Evolutionary conservation across 192 early-diverging fungal species (phyloP), one percentile per base, ranked within the genome.

Genomic region (Entomortierella chlamydospora): DNA sequence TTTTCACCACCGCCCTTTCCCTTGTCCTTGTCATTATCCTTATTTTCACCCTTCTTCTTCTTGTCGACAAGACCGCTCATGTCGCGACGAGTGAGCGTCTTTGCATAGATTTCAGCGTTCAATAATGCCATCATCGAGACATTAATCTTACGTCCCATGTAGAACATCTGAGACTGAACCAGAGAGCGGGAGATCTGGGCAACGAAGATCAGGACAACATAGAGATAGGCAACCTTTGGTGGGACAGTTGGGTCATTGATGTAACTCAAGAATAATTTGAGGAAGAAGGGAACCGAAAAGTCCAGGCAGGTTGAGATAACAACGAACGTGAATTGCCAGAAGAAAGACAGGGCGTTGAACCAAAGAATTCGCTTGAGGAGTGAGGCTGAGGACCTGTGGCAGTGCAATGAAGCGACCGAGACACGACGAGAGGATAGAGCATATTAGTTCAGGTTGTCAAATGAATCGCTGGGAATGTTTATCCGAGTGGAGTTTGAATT

Each of bases 21-120:
- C 52, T n/a, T 55, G 17, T 34, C 64, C 31, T 53, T 49, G 42
- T 54, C 50, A 26, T 58, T 51, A 25, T 22, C 29, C 8, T 23
- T 42, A 12, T 52, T 54, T 30, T 56, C 66, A 5, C 37, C 68
- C 39, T 76, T 61, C 22, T 61, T 63, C 4, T 83, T 74, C 47
- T 84, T 72, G 15, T 73, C 72, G 20, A 76, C 72, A 26, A 66
- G 52, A 23, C 73, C 68, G 66, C 84, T 83, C 80, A 86, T 73
- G 65, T 88, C 83, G 17, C 87, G 83, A 7, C 83, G 71, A 10
- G 68, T 77, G 13, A 94, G 69, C 1, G 91, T 89, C 69, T 92
- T 94, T 23, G 73, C 64, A 39, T 91, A 90, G 1, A 94, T 85
- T 73, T 94, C 93, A 2, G 87, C 64, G 62, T 84, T 87, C 47